Conservation (phyloP, 2,329 filamentous ascomycete species). For the Ascochyta viciae-villosae region DNA sequence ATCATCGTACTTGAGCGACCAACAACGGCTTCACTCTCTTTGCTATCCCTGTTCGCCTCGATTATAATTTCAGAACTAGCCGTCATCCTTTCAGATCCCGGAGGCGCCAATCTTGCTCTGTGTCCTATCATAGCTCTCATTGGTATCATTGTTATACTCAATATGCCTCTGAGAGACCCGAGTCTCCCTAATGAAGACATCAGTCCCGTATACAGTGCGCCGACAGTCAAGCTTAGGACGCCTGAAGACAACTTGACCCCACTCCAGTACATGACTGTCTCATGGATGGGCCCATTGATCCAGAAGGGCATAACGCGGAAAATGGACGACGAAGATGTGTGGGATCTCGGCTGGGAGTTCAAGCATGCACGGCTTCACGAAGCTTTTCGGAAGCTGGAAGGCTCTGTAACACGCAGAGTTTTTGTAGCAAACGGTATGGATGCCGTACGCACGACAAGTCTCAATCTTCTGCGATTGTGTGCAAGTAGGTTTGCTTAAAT, state of each 20-base stretch:
- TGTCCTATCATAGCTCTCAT: constrained; percentile 53
- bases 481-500: constrained; percentile 53
- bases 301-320: constrained; percentile 68
- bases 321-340: constrained; percentile 80
- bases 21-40: constrained; percentile 49
- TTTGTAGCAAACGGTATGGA: constrained; percentile 81
- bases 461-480: constrained; percentile 70
- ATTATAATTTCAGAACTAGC: constrained; percentile 45
- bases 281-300: constrained; percentile 81
- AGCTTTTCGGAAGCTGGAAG: constrained; percentile 74
- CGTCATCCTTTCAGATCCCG: constrained; percentile 34
- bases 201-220: constrained; percentile 61
- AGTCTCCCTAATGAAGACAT: constrained; percentile 63
- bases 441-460: constrained; percentile 69
- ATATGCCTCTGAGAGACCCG: constrained; percentile 75
- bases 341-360: constrained; percentile 80
- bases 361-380: constrained; percentile 79
- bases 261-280: constrained; percentile 85
- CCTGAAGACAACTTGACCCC: constrained; percentile 81
- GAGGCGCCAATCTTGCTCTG: constrained; percentile 39
- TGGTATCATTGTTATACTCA: constrained; percentile 63
- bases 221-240: constrained; percentile 68
- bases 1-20: constrained; percentile 51
- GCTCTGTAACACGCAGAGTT: constrained; percentile 74
- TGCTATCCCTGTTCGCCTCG: constrained; percentile 48